Percentiles rank a stretch among this genome's conserved stretches.
These are phyloP conservation scores for Emmonsiellopsis sp. DNA, from an alignment of 2,329 filamentous ascomycete genomes.

Conservation along the genomic window DNA sequence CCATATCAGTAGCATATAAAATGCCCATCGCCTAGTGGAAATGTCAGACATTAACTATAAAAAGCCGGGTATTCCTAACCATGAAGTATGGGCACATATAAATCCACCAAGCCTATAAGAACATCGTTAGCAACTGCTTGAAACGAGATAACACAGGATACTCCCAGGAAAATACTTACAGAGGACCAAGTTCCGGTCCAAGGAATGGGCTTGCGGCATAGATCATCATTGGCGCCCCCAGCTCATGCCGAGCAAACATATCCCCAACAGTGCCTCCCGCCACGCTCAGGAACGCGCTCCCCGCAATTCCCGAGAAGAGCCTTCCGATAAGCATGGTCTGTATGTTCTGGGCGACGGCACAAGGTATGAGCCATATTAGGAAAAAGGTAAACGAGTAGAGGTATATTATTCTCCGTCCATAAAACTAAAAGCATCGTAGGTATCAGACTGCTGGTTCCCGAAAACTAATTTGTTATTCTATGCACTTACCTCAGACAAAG, in stretches of 20 bases:
- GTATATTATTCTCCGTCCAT: conserved; percentile 74
- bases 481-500: conserved; percentile 47
- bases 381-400: conserved; percentile 65
- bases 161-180: conserved; percentile 23
- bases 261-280: conserved; percentile 82
- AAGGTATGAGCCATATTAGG: conserved; percentile 70
- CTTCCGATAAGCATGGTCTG: conserved; percentile 67
- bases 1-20: conserved; percentile 82
- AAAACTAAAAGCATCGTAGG: conserved; percentile 48
- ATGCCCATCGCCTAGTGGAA: conserved; percentile 58
- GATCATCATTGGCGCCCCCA: conserved; percentile 75
- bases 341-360: conserved; percentile 74
- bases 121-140: not conserved
- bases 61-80: conserved; percentile 36
- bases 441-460: not conserved
- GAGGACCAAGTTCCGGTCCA: conserved; percentile 48
- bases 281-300: conserved; percentile 53
- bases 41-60: not conserved
- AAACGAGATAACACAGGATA: not conserved
- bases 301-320: conserved; percentile 52
- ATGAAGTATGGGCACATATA: conserved; percentile 65
- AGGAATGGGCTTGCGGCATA: conserved; percentile 58
- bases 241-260: conserved; percentile 58
- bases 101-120: conserved; percentile 57
- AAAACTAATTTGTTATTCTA: not conserved